These are phyloP conservation scores for Rhododendron ovatum DNA, from an alignment of 148 eudicot species.

Conservation along the genomic window DNA sequence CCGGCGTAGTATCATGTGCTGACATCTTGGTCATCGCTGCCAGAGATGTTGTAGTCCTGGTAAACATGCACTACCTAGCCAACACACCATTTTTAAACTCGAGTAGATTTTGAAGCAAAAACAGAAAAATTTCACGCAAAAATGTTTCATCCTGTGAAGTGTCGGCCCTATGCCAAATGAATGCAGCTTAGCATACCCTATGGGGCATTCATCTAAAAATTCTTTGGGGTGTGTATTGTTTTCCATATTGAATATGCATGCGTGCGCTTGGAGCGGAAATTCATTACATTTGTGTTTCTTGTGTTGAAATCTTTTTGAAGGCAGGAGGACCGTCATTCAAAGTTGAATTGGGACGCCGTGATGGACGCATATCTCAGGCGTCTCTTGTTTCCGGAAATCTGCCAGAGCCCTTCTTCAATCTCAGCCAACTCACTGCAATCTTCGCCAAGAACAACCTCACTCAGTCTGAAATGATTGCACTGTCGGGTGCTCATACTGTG, in stretches of 20 bases:
- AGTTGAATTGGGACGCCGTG: conserved; percentile 66
- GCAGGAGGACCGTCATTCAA: conserved; percentile 57
- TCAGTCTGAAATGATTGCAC: conserved; percentile 50
- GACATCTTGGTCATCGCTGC: conserved; percentile 73
- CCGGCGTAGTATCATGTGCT: conserved; percentile 83
- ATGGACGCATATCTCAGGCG: conserved; percentile 54
- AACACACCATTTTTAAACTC: neutral
- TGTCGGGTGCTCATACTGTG: conserved; percentile 60
- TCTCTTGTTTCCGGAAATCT: conserved; percentile 46
- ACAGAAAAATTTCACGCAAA: neutral
- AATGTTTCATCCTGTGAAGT: neutral
- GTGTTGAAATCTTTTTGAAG: conserved; percentile 13
- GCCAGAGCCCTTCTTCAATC: conserved; percentile 40
- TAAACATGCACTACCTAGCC: conserved; percentile 20
- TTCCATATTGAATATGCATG: neutral
- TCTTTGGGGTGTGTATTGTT: neutral
- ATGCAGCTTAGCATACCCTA: neutral
- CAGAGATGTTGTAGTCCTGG: conserved; percentile 62
- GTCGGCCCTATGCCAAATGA: neutral
- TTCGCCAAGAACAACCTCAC: conserved; percentile 40
- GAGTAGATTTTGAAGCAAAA: neutral
- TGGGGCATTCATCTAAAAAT: neutral
- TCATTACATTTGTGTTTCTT: neutral
- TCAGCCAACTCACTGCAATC: conserved; percentile 34
- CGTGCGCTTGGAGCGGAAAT: neutral